Evolutionary conservation across 371 early-diverging fungal genomes (phyloP).

Genomic region (Mucor racemosus): DNA sequence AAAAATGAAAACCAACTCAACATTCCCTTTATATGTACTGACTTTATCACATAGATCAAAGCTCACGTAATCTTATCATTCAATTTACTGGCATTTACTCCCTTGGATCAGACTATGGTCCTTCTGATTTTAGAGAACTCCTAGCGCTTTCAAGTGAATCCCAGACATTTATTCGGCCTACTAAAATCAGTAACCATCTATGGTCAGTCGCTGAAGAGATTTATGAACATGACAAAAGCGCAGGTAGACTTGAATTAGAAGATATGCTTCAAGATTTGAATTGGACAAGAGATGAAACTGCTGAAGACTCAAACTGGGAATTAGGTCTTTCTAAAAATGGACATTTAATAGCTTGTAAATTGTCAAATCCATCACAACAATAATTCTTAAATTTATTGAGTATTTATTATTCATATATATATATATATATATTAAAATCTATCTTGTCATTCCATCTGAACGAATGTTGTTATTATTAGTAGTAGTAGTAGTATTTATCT

Average conservation of each 20-base stretch:
- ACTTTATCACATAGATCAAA: conserved; percentile 10
- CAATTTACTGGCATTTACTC: conserved; percentile 23
- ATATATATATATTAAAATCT: not conserved
- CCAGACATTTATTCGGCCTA: not conserved
- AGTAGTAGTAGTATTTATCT: not conserved
- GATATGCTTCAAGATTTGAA: not conserved
- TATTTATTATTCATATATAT: not conserved
- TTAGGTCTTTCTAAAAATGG: not conserved
- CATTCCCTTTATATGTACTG: too few species aligned
- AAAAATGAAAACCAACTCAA: too few species aligned
- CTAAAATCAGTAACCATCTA: conserved; percentile 16
- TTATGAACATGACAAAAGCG: not conserved
- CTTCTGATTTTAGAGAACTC: conserved; percentile 28
- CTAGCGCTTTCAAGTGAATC: not conserved
- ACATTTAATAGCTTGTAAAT: not conserved
- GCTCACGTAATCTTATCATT: conserved; percentile 8
- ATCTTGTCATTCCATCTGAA: conserved; percentile 4
- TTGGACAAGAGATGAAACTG: not conserved
- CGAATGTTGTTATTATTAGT: not conserved
- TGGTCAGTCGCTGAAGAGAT: conserved; percentile 12
- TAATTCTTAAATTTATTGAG: not conserved
- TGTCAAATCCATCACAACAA: not conserved
- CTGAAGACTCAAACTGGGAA: not conserved
- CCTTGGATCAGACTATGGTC: conserved; percentile 17
- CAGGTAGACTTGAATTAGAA: not conserved